Conservation (phyloP, 2,329 filamentous ascomycete genomes). For the Colletotrichum cereale region DNA sequence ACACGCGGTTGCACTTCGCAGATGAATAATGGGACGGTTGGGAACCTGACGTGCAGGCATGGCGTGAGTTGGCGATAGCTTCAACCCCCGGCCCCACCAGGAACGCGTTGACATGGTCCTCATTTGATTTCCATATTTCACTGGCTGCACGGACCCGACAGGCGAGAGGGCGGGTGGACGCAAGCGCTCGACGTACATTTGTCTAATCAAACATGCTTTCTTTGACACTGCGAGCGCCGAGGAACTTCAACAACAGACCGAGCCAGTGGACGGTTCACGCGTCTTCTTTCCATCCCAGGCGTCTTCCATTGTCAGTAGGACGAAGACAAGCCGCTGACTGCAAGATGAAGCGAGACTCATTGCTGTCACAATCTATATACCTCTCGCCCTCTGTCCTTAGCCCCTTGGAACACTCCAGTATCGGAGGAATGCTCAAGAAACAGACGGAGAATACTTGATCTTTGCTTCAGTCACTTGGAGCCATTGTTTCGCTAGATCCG, state of each 20-base stretch:
- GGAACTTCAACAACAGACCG: neutral
- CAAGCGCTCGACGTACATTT: slow-evolving; percentile 8
- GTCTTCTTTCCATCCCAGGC: slow-evolving; percentile 9
- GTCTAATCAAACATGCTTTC: slow-evolving; percentile 13
- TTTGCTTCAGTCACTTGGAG: neutral
- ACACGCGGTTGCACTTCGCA: slow-evolving; percentile 12
- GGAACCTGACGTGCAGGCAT: slow-evolving; percentile 20
- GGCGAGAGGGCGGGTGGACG: neutral
- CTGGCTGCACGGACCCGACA: neutral
- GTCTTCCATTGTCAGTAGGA: neutral
- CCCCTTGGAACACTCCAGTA: neutral
- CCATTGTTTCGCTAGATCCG: too few relatives aligned
- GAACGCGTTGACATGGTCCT: neutral
- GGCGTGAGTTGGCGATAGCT: slow-evolving; percentile 10
- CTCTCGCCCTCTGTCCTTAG: neutral
- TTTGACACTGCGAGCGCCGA: slow-evolving; percentile 16
- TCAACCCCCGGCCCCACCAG: slow-evolving; percentile 11
- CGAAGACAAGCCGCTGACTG: too few relatives aligned
- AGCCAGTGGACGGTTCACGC: neutral
- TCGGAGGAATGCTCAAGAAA: neutral
- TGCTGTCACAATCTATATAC: neutral
- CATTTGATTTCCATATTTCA: neutral
- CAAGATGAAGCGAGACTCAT: neutral
- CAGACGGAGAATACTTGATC: neutral
- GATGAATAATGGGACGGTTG: slow-evolving; percentile 24